These are phyloP conservation scores for Trichophyton mentagrophytes DNA, from an alignment of 2,329 filamentous ascomycete genomes.

Conservation along the genomic window DNA sequence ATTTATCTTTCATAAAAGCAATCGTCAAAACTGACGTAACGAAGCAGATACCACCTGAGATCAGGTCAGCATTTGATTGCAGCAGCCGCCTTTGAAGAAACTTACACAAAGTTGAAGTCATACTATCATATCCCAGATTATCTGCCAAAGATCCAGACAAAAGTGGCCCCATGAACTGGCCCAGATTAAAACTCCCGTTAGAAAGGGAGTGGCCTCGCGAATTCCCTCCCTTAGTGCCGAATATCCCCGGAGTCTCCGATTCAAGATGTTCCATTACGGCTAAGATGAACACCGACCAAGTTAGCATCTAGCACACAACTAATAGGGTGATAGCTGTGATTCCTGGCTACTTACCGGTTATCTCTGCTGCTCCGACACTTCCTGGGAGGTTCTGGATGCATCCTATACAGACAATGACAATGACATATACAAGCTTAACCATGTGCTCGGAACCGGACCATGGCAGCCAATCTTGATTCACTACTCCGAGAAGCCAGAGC, in stretches of 20 bases:
- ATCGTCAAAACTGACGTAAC: background rate
- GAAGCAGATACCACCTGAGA: background rate
- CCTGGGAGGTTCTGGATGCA: background rate
- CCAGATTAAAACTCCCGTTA: background rate
- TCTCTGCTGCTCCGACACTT: background rate
- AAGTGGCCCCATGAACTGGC: background rate
- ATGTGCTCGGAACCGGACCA: background rate
- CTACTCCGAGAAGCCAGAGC: background rate
- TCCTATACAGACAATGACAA: background rate
- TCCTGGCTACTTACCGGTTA: background rate
- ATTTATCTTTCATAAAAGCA: background rate
- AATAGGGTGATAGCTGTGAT: background rate
- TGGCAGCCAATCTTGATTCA: background rate
- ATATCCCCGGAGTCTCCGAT: background rate
- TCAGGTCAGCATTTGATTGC: background rate
- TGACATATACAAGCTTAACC: background rate
- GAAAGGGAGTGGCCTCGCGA: background rate
- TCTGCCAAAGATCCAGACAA: background rate
- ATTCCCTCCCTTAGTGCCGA: background rate
- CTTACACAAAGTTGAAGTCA: conserved; percentile 3
- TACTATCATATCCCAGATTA: background rate
- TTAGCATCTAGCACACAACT: background rate
- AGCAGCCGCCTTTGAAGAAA: background rate
- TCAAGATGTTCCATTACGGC: background rate
- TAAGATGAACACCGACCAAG: background rate